Base-by-base conservation (phyloP, 495 filamentous ascomycete genomes). In the Lasiosphaeria hispida region DNA sequence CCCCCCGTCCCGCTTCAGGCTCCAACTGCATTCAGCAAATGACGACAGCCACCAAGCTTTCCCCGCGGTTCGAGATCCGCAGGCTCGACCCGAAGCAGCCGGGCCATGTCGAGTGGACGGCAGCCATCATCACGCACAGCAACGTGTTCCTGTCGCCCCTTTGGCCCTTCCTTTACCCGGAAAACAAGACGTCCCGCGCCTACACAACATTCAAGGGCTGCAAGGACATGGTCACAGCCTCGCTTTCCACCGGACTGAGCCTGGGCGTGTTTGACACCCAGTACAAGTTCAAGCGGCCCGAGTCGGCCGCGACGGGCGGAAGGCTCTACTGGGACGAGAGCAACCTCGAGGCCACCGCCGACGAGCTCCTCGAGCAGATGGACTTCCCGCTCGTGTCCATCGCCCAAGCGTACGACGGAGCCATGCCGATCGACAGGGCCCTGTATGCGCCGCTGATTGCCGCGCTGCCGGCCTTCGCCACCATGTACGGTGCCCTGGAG, bases 231-330 rank as follows among this genome's bases (percentile, higher is more conserved):
- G 49, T 45, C 7, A 17, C 50, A 0, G 41, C 38, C 43, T 39
- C 47, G 18, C 48, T 48, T 35, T 4, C 17, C 23, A 73, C 70
- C 17, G 76, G 75, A 18, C 48, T 75, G 6, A 74, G 71, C 3
- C 76, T 63, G 48, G 73, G 75, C 53, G 68, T 80, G 13, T 79
- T 78, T 68, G 73, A 80, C 65, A 75, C 57, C 11, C 62, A 78
- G 8, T 79, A 78, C 58, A 48, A 60, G 10, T 81, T 72, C 68
- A 77, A 75, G 59, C 60, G 59, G 1, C 64, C 74, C 37, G 69
- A 69, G 34, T 75, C 74, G 3, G 70, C 51, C 0, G 64, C 67
- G 8, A 69, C 66, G 7, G 72, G 64, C 3, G 77, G 78, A 8
- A 62, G 51, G n/a, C 68, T 77, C 17, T 76, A 71, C 68, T 80